Evolutionary conservation across 192 early-diverging fungal species (phyloP).

Genomic region (Entrophospora sp.): DNA sequence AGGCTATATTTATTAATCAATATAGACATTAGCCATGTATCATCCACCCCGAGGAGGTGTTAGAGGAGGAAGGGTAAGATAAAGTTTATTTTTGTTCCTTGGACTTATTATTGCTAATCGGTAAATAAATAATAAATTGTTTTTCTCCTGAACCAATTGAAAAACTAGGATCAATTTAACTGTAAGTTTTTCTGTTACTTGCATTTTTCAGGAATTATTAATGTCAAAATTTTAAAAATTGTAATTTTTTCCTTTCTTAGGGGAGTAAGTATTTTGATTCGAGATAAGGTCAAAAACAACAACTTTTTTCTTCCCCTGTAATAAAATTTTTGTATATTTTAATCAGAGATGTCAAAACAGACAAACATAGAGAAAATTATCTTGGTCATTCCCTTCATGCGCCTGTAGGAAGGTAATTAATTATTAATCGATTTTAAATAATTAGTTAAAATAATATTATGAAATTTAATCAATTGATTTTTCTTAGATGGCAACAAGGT

Average conservation of each 20-base stretch:
- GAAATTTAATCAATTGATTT: conserved; percentile 28
- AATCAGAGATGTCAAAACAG: conserved; percentile 45
- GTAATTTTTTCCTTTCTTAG: background rate
- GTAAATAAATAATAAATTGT: too few species aligned
- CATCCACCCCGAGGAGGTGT: conserved; percentile 10
- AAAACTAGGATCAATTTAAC: background rate
- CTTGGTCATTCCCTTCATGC: conserved; percentile 77
- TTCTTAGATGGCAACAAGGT: conserved; percentile 22
- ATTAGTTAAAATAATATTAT: too few species aligned
- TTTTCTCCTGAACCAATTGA: background rate
- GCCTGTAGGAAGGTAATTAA: conserved; percentile 74
- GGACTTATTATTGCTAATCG: background rate
- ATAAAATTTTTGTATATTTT: too few species aligned
- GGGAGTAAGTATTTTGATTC: background rate
- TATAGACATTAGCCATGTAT: too few species aligned
- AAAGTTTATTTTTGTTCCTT: background rate
- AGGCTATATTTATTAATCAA: too few species aligned
- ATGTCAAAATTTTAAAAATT: background rate
- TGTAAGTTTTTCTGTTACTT: background rate
- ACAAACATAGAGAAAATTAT: conserved; percentile 74
- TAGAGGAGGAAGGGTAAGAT: conserved; percentile 6
- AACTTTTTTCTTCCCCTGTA: background rate
- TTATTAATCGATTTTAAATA: too few species aligned
- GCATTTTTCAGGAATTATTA: background rate
- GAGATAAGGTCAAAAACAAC: background rate